These are phyloP conservation scores for Phytopythium cucurbitacearum DNA, from an alignment of 352 stramenopile species.

Conservation along the genomic window DNA sequence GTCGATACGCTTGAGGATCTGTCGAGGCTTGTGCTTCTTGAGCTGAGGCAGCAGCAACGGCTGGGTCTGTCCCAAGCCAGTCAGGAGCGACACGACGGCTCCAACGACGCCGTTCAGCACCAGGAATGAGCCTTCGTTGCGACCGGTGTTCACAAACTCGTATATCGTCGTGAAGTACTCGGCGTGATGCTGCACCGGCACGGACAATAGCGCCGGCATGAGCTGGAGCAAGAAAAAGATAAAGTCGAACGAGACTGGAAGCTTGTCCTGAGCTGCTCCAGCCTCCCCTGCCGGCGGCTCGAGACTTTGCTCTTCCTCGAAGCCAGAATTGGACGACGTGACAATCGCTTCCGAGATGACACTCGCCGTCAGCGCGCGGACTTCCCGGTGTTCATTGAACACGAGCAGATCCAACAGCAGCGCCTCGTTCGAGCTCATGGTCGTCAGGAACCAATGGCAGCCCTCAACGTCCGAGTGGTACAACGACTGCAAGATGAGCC, in stretches of 20 bases:
- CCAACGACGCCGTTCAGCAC: slow-evolving; percentile 81
- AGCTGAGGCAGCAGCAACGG: slow-evolving; percentile 60
- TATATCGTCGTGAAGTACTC: slow-evolving; percentile 77
- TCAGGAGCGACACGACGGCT: slow-evolving; percentile 65
- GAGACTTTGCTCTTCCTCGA: slow-evolving; percentile 24
- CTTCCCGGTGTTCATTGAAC: slow-evolving; percentile 56
- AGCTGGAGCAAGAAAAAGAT: slow-evolving; percentile 74
- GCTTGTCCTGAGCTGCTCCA: slow-evolving; percentile 9
- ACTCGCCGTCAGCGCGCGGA: slow-evolving; percentile 66
- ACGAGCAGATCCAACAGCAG: slow-evolving; percentile 75
- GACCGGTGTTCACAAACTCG: slow-evolving; percentile 72
- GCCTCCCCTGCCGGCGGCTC: slow-evolving; percentile 8
- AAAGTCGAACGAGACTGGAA: slow-evolving; percentile 80
- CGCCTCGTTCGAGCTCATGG: slow-evolving; percentile 51
- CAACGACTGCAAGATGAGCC: slow-evolving; percentile 53
- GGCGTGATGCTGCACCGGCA: slow-evolving; percentile 59
- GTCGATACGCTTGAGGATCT: slow-evolving; percentile 79
- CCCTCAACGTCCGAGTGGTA: slow-evolving; percentile 68
- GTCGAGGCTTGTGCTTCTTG: slow-evolving; percentile 59
- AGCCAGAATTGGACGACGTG: slow-evolving; percentile 49
- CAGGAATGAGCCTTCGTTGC: slow-evolving; percentile 79
- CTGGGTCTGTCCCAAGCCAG: slow-evolving; percentile 44
- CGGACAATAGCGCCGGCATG: slow-evolving; percentile 69
- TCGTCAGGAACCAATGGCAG: slow-evolving; percentile 69
- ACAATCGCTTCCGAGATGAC: slow-evolving; percentile 67